A percentile compares a stretch with the other conserved stretches of the same genome.
These are phyloP conservation scores for Phytopythium vexans DNA, from an alignment of 352 stramenopile genomes.

Conservation along the genomic window DNA sequence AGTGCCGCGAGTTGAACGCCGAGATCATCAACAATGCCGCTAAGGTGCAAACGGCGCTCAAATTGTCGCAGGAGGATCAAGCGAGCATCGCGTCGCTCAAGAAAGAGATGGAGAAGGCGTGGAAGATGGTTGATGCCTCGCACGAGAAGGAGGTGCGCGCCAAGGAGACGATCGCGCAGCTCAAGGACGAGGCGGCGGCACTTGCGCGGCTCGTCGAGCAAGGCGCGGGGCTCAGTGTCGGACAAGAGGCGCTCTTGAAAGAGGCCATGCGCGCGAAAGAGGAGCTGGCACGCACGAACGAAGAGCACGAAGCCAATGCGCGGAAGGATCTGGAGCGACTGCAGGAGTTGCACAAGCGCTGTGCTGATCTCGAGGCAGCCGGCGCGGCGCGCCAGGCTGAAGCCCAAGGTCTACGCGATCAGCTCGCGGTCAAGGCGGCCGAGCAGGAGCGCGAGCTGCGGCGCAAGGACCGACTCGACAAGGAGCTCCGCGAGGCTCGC, in stretches of 20 bases:
- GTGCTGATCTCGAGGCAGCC: slow-evolving; percentile 58
- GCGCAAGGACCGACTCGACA: slow-evolving; percentile 88
- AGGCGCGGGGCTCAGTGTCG: slow-evolving; percentile 86
- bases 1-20: slow-evolving; percentile 92
- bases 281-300: slow-evolving; percentile 84
- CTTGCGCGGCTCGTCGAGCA: slow-evolving; percentile 95
- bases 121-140: slow-evolving; percentile 94
- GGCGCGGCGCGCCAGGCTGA: slow-evolving; percentile 56
- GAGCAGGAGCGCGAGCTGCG: slow-evolving; percentile 89
- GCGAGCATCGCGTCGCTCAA: slow-evolving; percentile 91
- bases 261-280: slow-evolving; percentile 90
- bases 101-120: slow-evolving; percentile 96
- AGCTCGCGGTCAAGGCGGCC: slow-evolving; percentile 82
- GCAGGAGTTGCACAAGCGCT: slow-evolving; percentile 70
- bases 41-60: slow-evolving; percentile 94
- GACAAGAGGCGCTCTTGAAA: slow-evolving; percentile 92
- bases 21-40: slow-evolving; percentile 96
- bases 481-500: slow-evolving; percentile 90
- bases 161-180: slow-evolving; percentile 93
- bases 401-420: slow-evolving; percentile 84
- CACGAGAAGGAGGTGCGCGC: slow-evolving; percentile 93
- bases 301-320: slow-evolving; percentile 77
- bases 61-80: slow-evolving; percentile 94
- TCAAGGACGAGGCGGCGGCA: slow-evolving; percentile 96
- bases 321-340: slow-evolving; percentile 82